Conservation (phyloP, 2,329 filamentous ascomycete genomes). For the Neurospora sp. region DNA sequence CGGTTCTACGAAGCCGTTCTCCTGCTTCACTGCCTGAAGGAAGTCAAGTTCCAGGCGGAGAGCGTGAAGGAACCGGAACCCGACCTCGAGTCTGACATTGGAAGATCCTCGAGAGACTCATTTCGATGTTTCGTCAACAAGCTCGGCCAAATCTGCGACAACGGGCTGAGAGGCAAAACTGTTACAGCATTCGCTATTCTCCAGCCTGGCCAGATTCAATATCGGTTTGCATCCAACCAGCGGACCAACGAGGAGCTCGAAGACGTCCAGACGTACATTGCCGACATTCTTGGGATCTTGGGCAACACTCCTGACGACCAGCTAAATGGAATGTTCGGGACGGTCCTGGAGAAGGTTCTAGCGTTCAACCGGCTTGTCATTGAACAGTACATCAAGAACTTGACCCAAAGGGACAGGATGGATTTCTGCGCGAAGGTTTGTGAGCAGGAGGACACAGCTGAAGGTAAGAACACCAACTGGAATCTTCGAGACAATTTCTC, state of each 20-base stretch:
- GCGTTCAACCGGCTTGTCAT: constrained; percentile 13
- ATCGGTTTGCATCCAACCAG: constrained; percentile 22
- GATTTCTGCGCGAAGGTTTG: constrained; percentile 5
- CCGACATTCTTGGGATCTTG: constrained; percentile 11
- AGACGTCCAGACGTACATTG: constrained; percentile 8
- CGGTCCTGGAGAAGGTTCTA: constrained; percentile 10
- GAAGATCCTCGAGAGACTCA: constrained; percentile 4
- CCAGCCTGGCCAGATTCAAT: constrained; percentile 17
- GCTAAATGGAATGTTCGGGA: neutral
- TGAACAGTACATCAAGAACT: constrained; percentile 3
- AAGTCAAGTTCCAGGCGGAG: neutral
- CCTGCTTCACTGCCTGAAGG: constrained; percentile 6
- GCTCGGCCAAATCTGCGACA: constrained; percentile 21
- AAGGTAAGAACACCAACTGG: neutral
- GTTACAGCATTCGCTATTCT: constrained; percentile 20
- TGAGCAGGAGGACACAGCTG: neutral
- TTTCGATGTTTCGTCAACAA: constrained; percentile 22
- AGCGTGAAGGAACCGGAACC: neutral
- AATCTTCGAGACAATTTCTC: neutral
- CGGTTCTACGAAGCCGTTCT: constrained; percentile 13
- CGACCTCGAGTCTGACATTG: constrained; percentile 5
- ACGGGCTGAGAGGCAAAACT: constrained; percentile 12
- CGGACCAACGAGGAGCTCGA: constrained; percentile 8
- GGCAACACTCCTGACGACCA: neutral
- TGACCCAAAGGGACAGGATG: neutral